Percentiles rank a stretch among this genome's conserved stretches.
Conservation (phyloP, 2,329 filamentous ascomycete genomes). For the Cercospora nicotianae region DNA sequence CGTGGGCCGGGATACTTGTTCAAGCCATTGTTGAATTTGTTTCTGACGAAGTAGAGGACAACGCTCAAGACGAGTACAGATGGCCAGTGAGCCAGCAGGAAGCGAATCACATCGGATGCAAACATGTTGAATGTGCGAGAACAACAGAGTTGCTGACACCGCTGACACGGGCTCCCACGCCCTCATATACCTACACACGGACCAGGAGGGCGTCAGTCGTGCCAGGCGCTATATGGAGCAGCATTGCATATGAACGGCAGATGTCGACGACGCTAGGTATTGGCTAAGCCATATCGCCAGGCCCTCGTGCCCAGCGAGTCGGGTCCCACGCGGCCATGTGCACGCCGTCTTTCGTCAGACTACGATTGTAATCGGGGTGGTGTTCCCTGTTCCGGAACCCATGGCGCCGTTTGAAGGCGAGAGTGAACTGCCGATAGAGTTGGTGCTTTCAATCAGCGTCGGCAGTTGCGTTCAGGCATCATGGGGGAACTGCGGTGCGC, state of each 20-base stretch:
- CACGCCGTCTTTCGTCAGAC: neutral
- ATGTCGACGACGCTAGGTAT: neutral
- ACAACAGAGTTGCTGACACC: neutral
- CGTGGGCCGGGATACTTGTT: slow-evolving; percentile 72
- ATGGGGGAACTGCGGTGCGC: neutral
- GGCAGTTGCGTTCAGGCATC: neutral
- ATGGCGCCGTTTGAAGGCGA: neutral
- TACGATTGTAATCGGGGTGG: neutral
- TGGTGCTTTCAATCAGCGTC: neutral
- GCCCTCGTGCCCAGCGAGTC: neutral
- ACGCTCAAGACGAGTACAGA: slow-evolving; percentile 37
- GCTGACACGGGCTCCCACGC: neutral
- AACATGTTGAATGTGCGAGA: slow-evolving; percentile 34
- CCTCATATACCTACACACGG: neutral
- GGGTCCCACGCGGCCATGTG: neutral
- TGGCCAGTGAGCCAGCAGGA: slow-evolving; percentile 45
- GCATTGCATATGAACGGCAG: neutral
- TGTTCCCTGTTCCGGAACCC: neutral
- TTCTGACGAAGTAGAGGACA: slow-evolving; percentile 42
- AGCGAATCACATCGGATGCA: slow-evolving; percentile 30
- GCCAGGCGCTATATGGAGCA: neutral
- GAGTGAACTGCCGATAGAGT: neutral
- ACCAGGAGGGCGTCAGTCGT: neutral
- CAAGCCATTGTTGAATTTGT: slow-evolving; percentile 57
- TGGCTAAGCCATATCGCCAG: neutral